Conservation (phyloP, 441 rosid genomes). For the Adansonia gregorii region DNA sequence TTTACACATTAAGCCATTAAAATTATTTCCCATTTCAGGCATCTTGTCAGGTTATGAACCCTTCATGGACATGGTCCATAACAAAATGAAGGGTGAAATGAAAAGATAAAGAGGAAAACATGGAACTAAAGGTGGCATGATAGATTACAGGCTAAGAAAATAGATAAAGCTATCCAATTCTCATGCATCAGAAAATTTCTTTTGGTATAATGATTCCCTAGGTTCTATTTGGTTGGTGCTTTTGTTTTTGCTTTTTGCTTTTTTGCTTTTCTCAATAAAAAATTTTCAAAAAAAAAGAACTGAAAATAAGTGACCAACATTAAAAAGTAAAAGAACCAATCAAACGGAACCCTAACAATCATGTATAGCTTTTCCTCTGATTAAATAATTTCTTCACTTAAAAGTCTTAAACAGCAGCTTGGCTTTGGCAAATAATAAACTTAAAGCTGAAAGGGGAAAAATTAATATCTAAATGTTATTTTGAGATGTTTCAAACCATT, state of each 20-base stretch:
- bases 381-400: constrained; percentile 16
- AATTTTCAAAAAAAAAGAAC: not conserved
- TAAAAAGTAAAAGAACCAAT: constrained; percentile 8
- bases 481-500: not conserved
- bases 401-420: not conserved
- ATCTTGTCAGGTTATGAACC: constrained; percentile 4
- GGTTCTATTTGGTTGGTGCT: not conserved
- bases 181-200: constrained; percentile 1
- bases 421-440: constrained; percentile 15
- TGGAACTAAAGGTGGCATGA: constrained; percentile 17
- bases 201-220: not conserved
- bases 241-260: not conserved
- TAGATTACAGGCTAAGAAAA: constrained; percentile 10
- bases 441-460: constrained; percentile 18
- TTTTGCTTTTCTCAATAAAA: not conserved
- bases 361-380: constrained; percentile 13
- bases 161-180: constrained; percentile 5
- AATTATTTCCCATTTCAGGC: not conserved
- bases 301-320: not conserved
- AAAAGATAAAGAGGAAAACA: not conserved
- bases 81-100: constrained; percentile 18
- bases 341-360: not conserved
- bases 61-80: constrained; percentile 10
- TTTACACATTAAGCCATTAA: not conserved
- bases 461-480: not conserved